phyloP scores from a whole-genome alignment of 2,329 filamentous ascomycete species.

The Ceratocystis ficicola region DNA sequence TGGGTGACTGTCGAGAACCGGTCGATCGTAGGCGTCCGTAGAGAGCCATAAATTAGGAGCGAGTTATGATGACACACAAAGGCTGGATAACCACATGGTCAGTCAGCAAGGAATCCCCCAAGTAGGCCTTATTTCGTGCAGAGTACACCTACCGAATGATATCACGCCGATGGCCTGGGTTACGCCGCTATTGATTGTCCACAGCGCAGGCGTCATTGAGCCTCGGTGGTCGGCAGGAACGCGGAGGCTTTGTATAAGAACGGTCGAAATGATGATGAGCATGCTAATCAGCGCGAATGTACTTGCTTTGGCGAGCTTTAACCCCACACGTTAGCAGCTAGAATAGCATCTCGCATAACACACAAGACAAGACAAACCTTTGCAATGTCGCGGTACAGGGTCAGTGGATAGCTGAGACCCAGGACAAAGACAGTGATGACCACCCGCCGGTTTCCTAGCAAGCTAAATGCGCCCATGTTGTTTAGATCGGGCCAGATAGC shows the following conservation, averaged over 20 bases:
- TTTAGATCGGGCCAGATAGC: constrained; percentile 68
- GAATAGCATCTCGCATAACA: not conserved
- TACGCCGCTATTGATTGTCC: constrained; percentile 75
- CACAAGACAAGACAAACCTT: constrained; percentile 49
- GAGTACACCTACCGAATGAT: constrained; percentile 61
- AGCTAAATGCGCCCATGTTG: constrained; percentile 63
- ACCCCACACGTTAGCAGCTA: constrained; percentile 15
- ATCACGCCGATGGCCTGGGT: constrained; percentile 97
- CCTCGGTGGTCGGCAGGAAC: constrained; percentile 63
- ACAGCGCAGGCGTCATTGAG: constrained; percentile 52
- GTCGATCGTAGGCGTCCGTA: constrained; percentile 88
- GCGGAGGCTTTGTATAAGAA: constrained; percentile 69
- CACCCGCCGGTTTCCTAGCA: constrained; percentile 67
- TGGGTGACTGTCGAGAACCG: constrained; percentile 89
- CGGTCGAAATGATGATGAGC: constrained; percentile 75
- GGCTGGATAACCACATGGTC: constrained; percentile 30
- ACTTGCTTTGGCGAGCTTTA: constrained; percentile 84
- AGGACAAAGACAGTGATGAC: constrained; percentile 82
- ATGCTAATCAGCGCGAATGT: constrained; percentile 88
- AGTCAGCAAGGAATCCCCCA: not conserved
- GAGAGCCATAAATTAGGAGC: constrained; percentile 89
- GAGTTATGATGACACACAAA: constrained; percentile 84
- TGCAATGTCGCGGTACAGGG: constrained; percentile 89
- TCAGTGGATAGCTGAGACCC: constrained; percentile 79
- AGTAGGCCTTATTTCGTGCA: too few species aligned